Conservation (phyloP, 1,139 yeast genomes). For the Blastobotrys indianensis region DNA sequence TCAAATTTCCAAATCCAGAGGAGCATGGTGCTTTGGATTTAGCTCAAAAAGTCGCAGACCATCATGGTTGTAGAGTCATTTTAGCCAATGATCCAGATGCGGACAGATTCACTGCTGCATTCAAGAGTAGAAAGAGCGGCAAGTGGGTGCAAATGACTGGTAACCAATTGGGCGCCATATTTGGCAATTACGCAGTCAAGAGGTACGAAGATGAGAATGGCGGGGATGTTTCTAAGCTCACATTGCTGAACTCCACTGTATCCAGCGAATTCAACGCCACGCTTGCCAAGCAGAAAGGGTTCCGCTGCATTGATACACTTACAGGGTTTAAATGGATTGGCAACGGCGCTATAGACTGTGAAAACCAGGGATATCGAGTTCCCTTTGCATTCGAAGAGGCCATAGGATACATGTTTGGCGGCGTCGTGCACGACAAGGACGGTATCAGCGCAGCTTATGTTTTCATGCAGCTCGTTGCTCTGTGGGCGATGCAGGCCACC, state of each 20-base stretch:
- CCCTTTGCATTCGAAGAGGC: constrained; percentile 96
- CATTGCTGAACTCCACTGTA: constrained; percentile 80
- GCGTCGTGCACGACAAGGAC: constrained; percentile 85
- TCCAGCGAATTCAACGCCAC: constrained; percentile 75
- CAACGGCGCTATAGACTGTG: constrained; percentile 72
- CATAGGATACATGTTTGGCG: constrained; percentile 83
- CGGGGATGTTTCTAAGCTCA: constrained; percentile 39
- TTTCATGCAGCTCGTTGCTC: constrained; percentile 66
- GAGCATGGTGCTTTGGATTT: constrained; percentile 83
- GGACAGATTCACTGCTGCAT: constrained; percentile 78
- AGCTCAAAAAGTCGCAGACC: constrained; percentile 54
- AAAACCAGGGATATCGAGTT: constrained; percentile 55
- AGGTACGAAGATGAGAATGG: constrained; percentile 27
- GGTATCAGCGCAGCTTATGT: constrained; percentile 78
- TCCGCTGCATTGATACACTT: constrained; percentile 69
- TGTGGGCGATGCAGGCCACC: constrained; percentile 40
- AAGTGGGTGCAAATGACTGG: constrained; percentile 82
- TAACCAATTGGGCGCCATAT: constrained; percentile 80
- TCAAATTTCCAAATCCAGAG: constrained; percentile 90
- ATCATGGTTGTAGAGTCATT: constrained; percentile 46
- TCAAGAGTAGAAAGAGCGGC: constrained; percentile 35
- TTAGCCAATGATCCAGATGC: constrained; percentile 97
- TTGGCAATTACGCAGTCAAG: constrained; percentile 60
- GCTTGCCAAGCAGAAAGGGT: constrained; percentile 60
- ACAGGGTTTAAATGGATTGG: constrained; percentile 99